Percentiles rank a stretch among this genome's conserved stretches.
phyloP scores from a whole-genome alignment of 805 yeast genomes.

The Kluyveromyces dobzhanskii region DNA sequence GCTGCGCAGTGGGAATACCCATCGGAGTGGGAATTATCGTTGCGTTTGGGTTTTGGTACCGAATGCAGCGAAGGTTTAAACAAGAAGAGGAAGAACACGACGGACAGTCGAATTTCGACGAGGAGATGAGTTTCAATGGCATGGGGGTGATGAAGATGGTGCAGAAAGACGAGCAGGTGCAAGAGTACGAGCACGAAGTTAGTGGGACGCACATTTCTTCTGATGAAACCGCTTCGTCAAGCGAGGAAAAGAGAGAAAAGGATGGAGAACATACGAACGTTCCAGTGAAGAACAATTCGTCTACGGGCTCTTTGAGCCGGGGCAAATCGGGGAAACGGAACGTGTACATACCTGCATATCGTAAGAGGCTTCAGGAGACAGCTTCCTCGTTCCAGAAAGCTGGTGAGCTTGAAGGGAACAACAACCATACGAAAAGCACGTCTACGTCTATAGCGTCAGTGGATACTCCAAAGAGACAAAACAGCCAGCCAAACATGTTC shows the following conservation, averaged over 20 bases:
- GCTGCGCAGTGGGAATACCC: conserved; percentile 48
- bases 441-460: conserved; percentile 11
- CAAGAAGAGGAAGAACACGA: conserved; percentile 32
- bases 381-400: conserved; percentile 14
- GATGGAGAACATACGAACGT: not conserved
- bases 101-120: conserved; percentile 30
- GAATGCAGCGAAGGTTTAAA: conserved; percentile 31
- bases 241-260: conserved; percentile 8
- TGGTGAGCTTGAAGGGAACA: conserved; percentile 16
- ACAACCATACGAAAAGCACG: conserved; percentile 12
- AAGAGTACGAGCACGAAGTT: conserved; percentile 4
- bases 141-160: conserved; percentile 18
- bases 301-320: not conserved
- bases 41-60: conserved; percentile 30
- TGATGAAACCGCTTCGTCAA: conserved; percentile 12
- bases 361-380: conserved; percentile 23
- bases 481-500: conserved; percentile 12
- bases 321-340: not conserved
- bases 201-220: conserved; percentile 10
- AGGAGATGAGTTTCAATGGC: conserved; percentile 29
- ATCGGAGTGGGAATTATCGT: conserved; percentile 32
- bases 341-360: conserved; percentile 32
- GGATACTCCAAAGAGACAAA: conserved; percentile 11
- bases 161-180: not conserved
- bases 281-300: not conserved